A percentile compares a stretch with the other conserved stretches of the same genome.
These are phyloP conservation scores for Lentinula edodes DNA, from an alignment of 768 basidiomycete genomes.

Conservation along the genomic window DNA sequence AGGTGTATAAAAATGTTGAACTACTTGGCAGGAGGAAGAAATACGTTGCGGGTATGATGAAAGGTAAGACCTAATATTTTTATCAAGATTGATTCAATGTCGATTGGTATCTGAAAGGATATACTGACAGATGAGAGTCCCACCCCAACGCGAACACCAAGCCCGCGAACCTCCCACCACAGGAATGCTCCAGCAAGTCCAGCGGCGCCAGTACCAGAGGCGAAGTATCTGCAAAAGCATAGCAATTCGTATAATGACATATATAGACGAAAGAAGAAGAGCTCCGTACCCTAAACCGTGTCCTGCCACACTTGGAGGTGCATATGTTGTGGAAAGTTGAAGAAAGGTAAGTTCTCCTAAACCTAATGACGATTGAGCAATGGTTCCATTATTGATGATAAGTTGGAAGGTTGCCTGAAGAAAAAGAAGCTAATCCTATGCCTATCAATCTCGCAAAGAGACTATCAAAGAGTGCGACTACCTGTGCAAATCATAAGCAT, in stretches of 20 bases:
- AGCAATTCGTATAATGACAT: neutral
- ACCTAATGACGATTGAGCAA: constrained; percentile 36
- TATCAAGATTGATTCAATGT: neutral
- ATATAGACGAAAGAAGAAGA: neutral
- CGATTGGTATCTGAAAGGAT: neutral
- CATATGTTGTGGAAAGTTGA: constrained; percentile 83
- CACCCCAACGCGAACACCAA: constrained; percentile 82
- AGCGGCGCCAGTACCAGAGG: constrained; percentile 91
- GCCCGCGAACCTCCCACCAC: constrained; percentile 88
- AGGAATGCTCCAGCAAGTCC: constrained; percentile 88
- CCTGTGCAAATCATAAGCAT: constrained; percentile 33
- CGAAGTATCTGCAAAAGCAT: constrained; percentile 64
- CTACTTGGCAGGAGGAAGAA: constrained; percentile 70
- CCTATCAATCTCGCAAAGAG: constrained; percentile 71
- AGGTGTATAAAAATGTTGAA: constrained; percentile 39
- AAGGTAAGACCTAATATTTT: constrained; percentile 63
- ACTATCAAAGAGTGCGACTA: constrained; percentile 68
- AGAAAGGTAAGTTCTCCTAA: constrained; percentile 93
- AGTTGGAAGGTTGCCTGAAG: constrained; percentile 50
- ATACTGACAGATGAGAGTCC: constrained; percentile 71
- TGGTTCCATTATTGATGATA: neutral
- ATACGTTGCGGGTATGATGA: constrained; percentile 73
- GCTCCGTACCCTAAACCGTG: constrained; percentile 70
- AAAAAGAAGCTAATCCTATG: constrained; percentile 79
- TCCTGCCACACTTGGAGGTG: constrained; percentile 62